Percentiles rank a stretch among this genome's conserved stretches.
Evolutionary conservation across 73 alveolate genomes (phyloP).

Genomic region (Durusdinium trenchii): DNA sequence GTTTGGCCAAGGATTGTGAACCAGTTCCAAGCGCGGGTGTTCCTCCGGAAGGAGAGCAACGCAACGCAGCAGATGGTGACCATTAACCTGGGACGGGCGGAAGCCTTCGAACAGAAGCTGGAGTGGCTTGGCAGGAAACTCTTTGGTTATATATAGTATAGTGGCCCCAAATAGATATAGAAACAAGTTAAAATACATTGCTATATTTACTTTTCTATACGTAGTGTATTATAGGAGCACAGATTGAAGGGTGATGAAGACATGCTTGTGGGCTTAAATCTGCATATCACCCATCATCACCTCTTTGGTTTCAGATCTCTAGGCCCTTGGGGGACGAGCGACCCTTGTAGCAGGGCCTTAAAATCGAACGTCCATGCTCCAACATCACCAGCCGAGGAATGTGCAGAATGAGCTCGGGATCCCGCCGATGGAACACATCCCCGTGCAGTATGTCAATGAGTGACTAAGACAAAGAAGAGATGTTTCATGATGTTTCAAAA

Average conservation of each 20-base stretch:
- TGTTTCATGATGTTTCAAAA: not conserved
- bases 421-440: constrained; percentile 68
- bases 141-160: no score
- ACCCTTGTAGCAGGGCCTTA: not conserved
- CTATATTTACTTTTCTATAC: no score
- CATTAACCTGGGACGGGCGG: constrained; percentile 68
- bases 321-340: not conserved
- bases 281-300: no score
- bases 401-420: constrained; percentile 69
- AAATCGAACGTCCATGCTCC: not conserved
- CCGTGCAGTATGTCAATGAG: constrained; percentile 76
- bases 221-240: no score
- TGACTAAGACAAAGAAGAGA: not conserved
- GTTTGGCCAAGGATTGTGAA: constrained; percentile 83
- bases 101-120: constrained; percentile 73
- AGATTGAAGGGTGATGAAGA: no score
- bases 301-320: no score
- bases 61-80: constrained; percentile 29
- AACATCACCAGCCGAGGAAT: not conserved
- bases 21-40: constrained; percentile 73
- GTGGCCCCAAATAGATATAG: no score
- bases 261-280: no score
- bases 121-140: constrained; percentile 46
- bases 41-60: constrained; percentile 46
- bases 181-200: no score